Base-by-base conservation (phyloP, 2,329 filamentous ascomycete genomes). In the Cytospora chrysosperma region DNA sequence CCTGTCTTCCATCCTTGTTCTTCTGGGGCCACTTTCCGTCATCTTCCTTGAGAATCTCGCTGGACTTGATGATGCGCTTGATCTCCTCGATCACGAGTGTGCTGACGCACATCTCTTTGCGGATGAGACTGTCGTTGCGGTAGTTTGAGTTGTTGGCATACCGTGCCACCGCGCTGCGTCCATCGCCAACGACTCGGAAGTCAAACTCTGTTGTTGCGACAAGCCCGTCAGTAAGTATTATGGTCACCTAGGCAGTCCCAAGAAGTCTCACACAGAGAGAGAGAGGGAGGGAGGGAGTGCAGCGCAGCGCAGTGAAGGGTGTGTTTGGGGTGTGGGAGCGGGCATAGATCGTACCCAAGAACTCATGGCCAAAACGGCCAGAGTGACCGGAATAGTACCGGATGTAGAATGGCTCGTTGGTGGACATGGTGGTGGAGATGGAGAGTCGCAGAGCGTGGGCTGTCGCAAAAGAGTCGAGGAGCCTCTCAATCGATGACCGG, bases 91-190 rank as follows among this genome's bases (percentile, higher is more conserved):
- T 89, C 73, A 98, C 84, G 7, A 93, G 81, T 43, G 92, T 89
- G 80, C 93, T 97, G 67, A 99, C 93, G 72, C 93, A 97, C 95
- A 99, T 99, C 82, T 99, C 95, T 93, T 99, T 99, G 69, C 95
- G 90, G 74, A 99, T 99, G 70, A 99, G 81, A 67, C 93, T 97
- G 76, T 99, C 95, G 78, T 99, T 99, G 73, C 95, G 89, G 80
- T 99, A 99, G 79, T 99, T 99, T 63, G 94, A 98, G 78, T 99
- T 99, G 83, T 99, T 99, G 68, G 95, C 95, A 79, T 99, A 99
- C 78, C 95, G 89, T 34, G 94, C 93, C 59, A 95, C 91, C 9
- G 95, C 95, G 74, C 93, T 97, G 66, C 92, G 88, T 58, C 95
- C 95, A 75, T 99, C 95, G 61, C 92, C 92, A 53, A 98, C 86